Base-by-base conservation (phyloP, 306 rosid genomes). In the Cicer pinnatifidum region DNA sequence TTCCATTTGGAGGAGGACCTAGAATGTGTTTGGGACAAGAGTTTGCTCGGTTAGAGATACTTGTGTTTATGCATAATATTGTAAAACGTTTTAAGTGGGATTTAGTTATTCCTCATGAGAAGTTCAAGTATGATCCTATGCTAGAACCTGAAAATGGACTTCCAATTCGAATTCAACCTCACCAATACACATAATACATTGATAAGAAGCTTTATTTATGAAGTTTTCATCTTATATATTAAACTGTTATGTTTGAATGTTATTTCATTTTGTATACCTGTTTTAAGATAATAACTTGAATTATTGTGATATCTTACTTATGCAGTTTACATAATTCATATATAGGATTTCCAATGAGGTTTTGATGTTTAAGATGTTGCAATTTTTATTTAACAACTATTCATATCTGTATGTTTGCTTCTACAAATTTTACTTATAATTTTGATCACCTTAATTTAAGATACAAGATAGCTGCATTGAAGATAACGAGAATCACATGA, bases 1-100 rank as follows among this genome's bases (percentile, higher is more conserved):
- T 78, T 72, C 88, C 89, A 45, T 88, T 88, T 44, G 92, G 86
- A 52, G 82, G 89, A 44, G 86, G 92, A 9, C 91, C 91, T 28
- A 44, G 89, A 73, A 83, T 85, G 80, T 88, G 90, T 71, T 74
- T 82, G 62, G 92, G 92, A 11, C 83, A 79, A 67, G 91, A 88
- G 71, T 85, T 78, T 62, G 86, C 91, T 7, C 72, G 86, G 48
- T 77, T 88, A 7, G 82, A 83, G 76, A 80, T 84, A 45, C 84
- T 85, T 9, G 82, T 71, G 68, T 88, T 82, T 41, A 54, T 85
- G 79, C 92, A 85, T 69, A 60, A 82, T 11, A 40, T 88, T 0
- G 86, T 88, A 13, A 85, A 73, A 52, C 47, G 62, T 11, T 82
- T 84, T 86, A 85, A 84, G 64, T 88, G 89, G 86, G 79, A 82